Base-by-base conservation (phyloP, 164 flowering plant species). In the Stephania yunnanensis region DNA sequence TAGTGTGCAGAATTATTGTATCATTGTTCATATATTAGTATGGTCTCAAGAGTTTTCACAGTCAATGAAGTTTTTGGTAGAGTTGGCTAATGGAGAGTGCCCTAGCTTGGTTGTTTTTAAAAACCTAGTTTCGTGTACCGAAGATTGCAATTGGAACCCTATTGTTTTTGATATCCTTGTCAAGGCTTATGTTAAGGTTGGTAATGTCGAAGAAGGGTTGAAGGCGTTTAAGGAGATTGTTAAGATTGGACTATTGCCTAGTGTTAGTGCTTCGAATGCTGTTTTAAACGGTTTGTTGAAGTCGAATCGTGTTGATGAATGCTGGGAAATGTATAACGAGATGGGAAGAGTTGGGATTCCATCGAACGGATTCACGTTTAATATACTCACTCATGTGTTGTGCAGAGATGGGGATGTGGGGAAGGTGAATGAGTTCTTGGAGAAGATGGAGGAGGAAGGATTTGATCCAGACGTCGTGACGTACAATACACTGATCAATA, bases 401-500 rank as follows among this genome's bases (percentile, higher is more conserved):
- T 92, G 96, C 76, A 87, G 79, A 80, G 84, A 81, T 75, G 92
- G 89, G 44, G 85, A 88, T 82, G 80, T 83, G 52, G 79, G 76
- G 77, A 88, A 86, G 85, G 89, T 93, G 79, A 87, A 86, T 71
- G 87, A 76, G 9, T 92, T 95, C 74, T 80, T 95, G 86, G 97
- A 93, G 81, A 87, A 85, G 82, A 89, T 95, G 92, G 99, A 95
- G 78, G 97, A 89, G 80, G 89, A 90, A 82, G 98, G 98, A 22
- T 92, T 95, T 80, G 89, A 87, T 58, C 95, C 92, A 0, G 98
- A 95, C 85, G 73, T 88, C n/a, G 97, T 95, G 71, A 93, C 99
- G 0, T 93, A 95, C 75, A 95, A 95, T 79, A 95, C 91, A 10
- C 65, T 93, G 77, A 83, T 95, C 22, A 84, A 78, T 83, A 86